Evolutionary conservation across 345 rosid genomes (phyloP).

Genomic region (Leavenworthia alabamica): DNA sequence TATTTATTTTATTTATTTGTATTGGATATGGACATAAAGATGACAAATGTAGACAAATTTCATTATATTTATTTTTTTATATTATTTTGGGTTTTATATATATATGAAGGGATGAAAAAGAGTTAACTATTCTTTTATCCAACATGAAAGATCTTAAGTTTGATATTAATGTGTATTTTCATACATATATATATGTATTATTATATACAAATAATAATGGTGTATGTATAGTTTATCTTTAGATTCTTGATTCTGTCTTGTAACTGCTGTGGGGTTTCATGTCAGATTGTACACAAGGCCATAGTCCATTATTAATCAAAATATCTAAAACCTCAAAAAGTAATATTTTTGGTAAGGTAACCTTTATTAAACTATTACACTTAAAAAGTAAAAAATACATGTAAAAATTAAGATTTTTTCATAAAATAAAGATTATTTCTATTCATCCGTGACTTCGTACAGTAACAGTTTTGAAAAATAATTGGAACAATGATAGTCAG

Average conservation of each 20-base stretch:
- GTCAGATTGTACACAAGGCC: slow-evolving; percentile 23
- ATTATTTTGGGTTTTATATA: neutral
- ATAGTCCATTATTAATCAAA: neutral
- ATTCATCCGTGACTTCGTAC: no score
- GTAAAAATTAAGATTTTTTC: no score
- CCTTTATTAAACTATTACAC: neutral
- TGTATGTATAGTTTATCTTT: slow-evolving; percentile 8
- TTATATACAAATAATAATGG: neutral
- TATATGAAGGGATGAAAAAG: neutral
- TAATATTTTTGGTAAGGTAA: neutral
- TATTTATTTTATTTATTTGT: neutral
- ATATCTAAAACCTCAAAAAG: neutral
- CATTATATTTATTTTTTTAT: neutral
- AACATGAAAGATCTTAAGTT: neutral
- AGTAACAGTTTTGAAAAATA: no score
- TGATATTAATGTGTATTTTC: neutral
- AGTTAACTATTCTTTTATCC: slow-evolving; percentile 21
- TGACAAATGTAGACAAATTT: slow-evolving; percentile 7
- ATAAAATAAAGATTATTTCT: no score
- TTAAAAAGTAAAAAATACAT: no score
- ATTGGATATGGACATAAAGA: slow-evolving; percentile 19
- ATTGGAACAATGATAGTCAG: no score
- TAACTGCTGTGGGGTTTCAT: slow-evolving; percentile 29
- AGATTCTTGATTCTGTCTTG: slow-evolving; percentile 27
- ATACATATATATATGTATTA: neutral